Conservation (phyloP, 2,329 filamentous ascomycete genomes). For the Neonectria faginata region DNA sequence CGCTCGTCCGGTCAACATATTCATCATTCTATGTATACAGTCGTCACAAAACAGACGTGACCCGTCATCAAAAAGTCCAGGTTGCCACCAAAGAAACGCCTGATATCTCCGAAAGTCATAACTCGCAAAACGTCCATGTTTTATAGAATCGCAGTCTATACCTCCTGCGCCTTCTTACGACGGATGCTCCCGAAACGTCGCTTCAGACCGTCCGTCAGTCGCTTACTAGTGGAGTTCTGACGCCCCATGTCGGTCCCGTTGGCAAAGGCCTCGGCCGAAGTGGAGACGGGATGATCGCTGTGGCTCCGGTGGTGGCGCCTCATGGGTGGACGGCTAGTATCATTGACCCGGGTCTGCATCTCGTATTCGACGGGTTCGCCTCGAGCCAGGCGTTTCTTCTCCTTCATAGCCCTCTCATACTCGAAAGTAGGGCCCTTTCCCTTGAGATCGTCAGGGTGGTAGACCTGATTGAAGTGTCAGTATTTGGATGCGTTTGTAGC, state of each 20-base stretch:
- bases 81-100: constrained; percentile 7
- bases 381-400: constrained; percentile 58
- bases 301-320: constrained; percentile 59
- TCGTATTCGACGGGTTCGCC: constrained; percentile 58
- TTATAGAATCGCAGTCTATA: constrained; percentile 5
- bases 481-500: background rate
- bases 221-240: constrained; percentile 57
- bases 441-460: constrained; percentile 82
- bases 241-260: constrained; percentile 49
- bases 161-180: constrained; percentile 53
- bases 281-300: constrained; percentile 52
- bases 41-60: background rate
- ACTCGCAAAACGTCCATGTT: background rate
- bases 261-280: constrained; percentile 39
- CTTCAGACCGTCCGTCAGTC: constrained; percentile 64
- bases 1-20: background rate
- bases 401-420: constrained; percentile 75
- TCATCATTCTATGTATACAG: constrained; percentile 13
- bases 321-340: constrained; percentile 34
- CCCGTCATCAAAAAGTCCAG: background rate
- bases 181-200: constrained; percentile 65
- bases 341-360: constrained; percentile 56
- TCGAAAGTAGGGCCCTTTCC: constrained; percentile 83
- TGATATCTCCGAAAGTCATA: constrained; percentile 2
- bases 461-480: constrained; percentile 60